Evolutionary conservation across 257 asterid genomes (phyloP).

Genomic region (Nicotiana tabacum): DNA sequence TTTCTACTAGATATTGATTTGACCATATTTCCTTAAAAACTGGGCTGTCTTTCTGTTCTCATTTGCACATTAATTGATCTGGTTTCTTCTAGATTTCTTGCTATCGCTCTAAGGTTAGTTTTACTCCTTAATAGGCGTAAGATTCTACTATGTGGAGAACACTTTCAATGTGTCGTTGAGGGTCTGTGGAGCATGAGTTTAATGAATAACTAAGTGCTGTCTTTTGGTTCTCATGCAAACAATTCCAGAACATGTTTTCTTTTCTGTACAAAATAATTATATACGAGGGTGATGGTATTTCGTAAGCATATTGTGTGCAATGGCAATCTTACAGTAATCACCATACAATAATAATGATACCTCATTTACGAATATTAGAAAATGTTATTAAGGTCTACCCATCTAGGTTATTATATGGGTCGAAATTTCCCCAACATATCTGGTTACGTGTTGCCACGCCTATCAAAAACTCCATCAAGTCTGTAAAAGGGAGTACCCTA

Average conservation of each 20-base stretch:
- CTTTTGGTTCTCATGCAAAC: neutral
- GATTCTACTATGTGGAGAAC: neutral
- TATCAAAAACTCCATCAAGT: neutral
- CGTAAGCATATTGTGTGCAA: neutral
- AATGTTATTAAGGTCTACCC: neutral
- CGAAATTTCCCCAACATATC: neutral
- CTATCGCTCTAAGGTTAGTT: neutral
- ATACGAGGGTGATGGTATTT: neutral
- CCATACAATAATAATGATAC: no score
- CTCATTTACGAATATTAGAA: neutral
- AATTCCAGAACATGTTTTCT: no score
- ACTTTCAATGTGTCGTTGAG: neutral
- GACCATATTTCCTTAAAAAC: neutral
- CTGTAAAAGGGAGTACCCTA: neutral
- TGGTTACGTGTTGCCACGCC: neutral
- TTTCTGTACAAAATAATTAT: no score
- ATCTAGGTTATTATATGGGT: neutral
- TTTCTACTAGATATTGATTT: constrained; percentile 1
- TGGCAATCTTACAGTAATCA: no score
- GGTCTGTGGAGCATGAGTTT: neutral
- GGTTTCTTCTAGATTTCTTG: neutral
- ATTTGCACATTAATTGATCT: neutral
- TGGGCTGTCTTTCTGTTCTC: neutral
- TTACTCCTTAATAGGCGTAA: neutral
- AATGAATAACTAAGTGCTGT: neutral